These are phyloP conservation scores for Parascedosporium putredinis DNA, from an alignment of 2,329 filamentous ascomycete species.

Conservation along the genomic window DNA sequence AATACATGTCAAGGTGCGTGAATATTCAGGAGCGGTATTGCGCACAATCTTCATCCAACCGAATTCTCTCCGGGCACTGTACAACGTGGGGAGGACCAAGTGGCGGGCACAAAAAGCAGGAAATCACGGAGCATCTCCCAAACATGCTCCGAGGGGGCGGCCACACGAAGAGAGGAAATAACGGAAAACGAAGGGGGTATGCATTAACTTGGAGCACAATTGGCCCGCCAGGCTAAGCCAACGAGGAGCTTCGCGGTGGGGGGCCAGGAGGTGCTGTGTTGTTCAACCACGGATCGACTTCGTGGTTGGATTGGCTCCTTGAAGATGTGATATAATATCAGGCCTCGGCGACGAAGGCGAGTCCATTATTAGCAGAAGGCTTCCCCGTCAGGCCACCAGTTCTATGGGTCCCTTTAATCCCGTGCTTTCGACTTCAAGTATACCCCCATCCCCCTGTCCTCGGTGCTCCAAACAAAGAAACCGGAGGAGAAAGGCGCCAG, in stretches of 20 bases:
- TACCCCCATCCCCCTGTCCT: too few species aligned
- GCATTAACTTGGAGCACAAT: neutral
- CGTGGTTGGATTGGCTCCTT: neutral
- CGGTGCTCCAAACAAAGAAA: too few species aligned
- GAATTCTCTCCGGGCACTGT: too few species aligned
- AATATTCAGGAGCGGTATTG: too few species aligned
- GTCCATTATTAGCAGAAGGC: neutral
- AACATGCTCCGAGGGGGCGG: too few species aligned
- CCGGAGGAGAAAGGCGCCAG: too few species aligned
- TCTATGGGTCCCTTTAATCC: neutral
- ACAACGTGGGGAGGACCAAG: too few species aligned
- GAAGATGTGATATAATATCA: neutral
- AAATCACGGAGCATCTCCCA: neutral
- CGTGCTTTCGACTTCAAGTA: too few species aligned
- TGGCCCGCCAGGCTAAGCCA: neutral
- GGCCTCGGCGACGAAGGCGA: neutral
- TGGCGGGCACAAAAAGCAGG: neutral
- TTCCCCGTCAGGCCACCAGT: neutral
- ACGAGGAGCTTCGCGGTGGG: neutral
- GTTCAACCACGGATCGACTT: neutral
- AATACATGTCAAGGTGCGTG: too few species aligned
- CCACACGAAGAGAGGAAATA: neutral
- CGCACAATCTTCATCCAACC: too few species aligned
- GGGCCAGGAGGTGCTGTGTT: neutral
- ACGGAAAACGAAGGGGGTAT: neutral